phyloP scores from a whole-genome alignment of 768 basidiomycete species.

The Pulveroboletus frians region DNA sequence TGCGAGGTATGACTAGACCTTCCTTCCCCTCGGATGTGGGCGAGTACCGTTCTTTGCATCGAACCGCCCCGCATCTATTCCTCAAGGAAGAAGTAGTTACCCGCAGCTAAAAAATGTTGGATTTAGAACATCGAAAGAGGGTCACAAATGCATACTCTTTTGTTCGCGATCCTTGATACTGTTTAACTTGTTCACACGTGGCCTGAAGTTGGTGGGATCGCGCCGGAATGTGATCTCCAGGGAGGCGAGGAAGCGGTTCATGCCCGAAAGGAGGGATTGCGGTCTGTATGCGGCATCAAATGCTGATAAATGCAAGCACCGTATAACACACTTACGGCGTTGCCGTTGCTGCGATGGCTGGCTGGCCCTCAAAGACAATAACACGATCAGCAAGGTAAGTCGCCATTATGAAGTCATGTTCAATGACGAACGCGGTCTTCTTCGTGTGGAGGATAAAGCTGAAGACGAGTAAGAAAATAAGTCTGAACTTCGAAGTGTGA shows the following conservation, averaged over 20 bases:
- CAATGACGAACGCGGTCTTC: slow-evolving; percentile 97
- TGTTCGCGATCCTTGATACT: slow-evolving; percentile 88
- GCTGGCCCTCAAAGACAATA: slow-evolving; percentile 85
- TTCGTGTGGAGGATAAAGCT: slow-evolving; percentile 94
- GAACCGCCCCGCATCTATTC: slow-evolving; percentile 40
- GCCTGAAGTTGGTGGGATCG: slow-evolving; percentile 92
- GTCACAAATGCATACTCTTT: slow-evolving; percentile 49
- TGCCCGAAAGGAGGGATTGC: slow-evolving; percentile 89
- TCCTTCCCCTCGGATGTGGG: slow-evolving; percentile 2
- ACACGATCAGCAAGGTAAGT: slow-evolving; percentile 98
- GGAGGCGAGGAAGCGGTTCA: slow-evolving; percentile 96
- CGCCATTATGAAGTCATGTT: slow-evolving; percentile 99
- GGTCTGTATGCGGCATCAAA: slow-evolving; percentile 48
- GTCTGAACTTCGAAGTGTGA: background rate
- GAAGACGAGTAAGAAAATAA: slow-evolving; percentile 1
- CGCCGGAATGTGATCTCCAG: slow-evolving; percentile 97
- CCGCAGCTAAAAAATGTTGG: slow-evolving; percentile 45
- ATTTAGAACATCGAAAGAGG: slow-evolving; percentile 5
- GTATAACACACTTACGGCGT: slow-evolving; percentile 59
- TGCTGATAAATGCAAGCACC: background rate
- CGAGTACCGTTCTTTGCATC: background rate
- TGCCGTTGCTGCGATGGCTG: slow-evolving; percentile 84
- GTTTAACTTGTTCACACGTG: slow-evolving; percentile 80
- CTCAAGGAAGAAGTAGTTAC: slow-evolving; percentile 92
- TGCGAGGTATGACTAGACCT: slow-evolving; percentile 11